These are phyloP conservation scores for Diplocarpon mali DNA, from an alignment of 2,329 filamentous ascomycete genomes.

Conservation along the genomic window DNA sequence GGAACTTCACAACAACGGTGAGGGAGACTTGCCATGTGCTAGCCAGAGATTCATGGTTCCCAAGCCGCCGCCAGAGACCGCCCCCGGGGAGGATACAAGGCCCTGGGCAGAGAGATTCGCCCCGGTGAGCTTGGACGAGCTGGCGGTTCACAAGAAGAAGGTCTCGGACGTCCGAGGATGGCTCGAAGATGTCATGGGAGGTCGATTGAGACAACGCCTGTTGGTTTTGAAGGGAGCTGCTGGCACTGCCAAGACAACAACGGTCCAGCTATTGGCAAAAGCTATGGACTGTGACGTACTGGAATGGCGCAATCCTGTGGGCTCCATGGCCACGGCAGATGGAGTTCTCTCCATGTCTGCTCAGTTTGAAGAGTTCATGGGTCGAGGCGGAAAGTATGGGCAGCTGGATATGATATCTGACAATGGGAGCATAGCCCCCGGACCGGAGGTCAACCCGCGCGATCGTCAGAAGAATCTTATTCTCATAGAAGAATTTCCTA, in stretches of 20 bases:
- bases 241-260: slow-evolving; percentile 87
- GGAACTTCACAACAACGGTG: slow-evolving; percentile 20
- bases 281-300: slow-evolving; percentile 67
- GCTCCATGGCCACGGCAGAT: slow-evolving; percentile 43
- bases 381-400: slow-evolving; percentile 68
- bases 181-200: slow-evolving; percentile 63
- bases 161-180: slow-evolving; percentile 75
- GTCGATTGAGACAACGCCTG: slow-evolving; percentile 56
- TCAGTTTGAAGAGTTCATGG: slow-evolving; percentile 89
- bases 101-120: slow-evolving; percentile 86
- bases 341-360: slow-evolving; percentile 60
- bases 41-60: slow-evolving; percentile 41
- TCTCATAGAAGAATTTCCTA: slow-evolving; percentile 73
- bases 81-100: slow-evolving; percentile 43
- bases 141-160: slow-evolving; percentile 93
- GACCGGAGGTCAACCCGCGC: slow-evolving; percentile 23
- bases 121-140: slow-evolving; percentile 63
- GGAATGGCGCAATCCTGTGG: slow-evolving; percentile 82
- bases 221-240: slow-evolving; percentile 83
- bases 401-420: slow-evolving; percentile 44
- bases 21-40: slow-evolving; percentile 23
- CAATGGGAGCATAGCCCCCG: slow-evolving; percentile 21
- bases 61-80: slow-evolving; percentile 16
- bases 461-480: slow-evolving; percentile 44
- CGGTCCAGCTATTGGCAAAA: slow-evolving; percentile 64